Conservation (phyloP, 305 asterid genomes). For the Salvia sclarea region DNA sequence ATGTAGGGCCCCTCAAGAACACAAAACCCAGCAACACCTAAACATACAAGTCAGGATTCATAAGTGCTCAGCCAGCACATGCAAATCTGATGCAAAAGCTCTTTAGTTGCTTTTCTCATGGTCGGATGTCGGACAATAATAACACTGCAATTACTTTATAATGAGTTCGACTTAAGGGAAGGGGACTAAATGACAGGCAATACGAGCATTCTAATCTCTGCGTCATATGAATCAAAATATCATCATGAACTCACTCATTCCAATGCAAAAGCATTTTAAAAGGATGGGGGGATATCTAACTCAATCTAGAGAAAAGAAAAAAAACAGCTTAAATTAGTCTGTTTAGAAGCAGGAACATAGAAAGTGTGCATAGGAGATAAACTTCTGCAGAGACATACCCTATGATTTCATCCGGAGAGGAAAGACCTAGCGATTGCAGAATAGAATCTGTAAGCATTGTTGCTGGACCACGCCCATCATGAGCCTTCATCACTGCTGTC, state of each 20-base stretch:
- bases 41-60: conserved; percentile 10
- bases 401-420: conserved; percentile 89
- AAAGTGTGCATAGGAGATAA: conserved; percentile 26
- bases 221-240: conserved; percentile 12
- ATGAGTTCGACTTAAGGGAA: neutral
- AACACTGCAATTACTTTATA: neutral
- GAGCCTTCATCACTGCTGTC: conserved; percentile 84
- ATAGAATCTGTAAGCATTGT: conserved; percentile 71
- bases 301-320: neutral
- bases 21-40: neutral
- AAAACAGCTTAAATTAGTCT: conserved; percentile 4
- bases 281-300: neutral
- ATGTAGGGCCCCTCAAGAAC: conserved; percentile 10
- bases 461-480: conserved; percentile 93
- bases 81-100: neutral
- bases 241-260: conserved; percentile 15
- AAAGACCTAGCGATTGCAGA: conserved; percentile 65
- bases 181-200: neutral
- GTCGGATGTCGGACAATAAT: neutral
- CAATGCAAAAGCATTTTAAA: neutral
- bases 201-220: conserved; percentile 9
- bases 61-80: conserved; percentile 6
- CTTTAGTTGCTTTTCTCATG: neutral
- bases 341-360: neutral
- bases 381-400: conserved; percentile 52